Evolutionary conservation across 139 green algal genomes (phyloP).

Genomic region (Chlamydomonas sp.): DNA sequence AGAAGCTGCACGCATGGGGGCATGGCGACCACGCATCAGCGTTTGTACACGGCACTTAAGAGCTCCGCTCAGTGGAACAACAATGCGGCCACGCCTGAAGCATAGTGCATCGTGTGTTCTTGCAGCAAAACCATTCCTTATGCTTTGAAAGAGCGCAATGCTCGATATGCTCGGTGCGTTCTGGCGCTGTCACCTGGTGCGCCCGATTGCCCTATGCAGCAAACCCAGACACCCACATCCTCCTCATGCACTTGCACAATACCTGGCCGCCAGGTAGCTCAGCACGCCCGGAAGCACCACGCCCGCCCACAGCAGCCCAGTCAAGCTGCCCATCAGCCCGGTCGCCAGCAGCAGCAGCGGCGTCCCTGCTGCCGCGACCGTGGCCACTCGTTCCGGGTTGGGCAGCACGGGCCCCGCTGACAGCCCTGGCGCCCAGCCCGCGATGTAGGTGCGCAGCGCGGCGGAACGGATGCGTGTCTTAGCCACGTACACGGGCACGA

Average conservation of each 20-base stretch:
- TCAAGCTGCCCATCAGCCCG: background rate
- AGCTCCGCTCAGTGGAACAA: no score
- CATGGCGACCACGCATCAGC: no score
- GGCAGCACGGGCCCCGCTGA: slow-evolving; percentile 26
- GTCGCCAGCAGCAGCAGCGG: background rate
- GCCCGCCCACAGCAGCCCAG: background rate
- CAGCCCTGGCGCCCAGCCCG: slow-evolving; percentile 1
- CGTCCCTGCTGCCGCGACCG: background rate
- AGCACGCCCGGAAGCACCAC: background rate
- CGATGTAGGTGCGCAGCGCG: slow-evolving; percentile 26
- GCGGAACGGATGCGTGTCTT: slow-evolving; percentile 12
- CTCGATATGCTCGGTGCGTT: no score
- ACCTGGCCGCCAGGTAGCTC: slow-evolving; percentile 3
- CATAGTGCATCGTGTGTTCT: no score
- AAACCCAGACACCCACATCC: no score
- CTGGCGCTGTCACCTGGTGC: no score
- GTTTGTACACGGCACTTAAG: no score
- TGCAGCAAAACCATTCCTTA: no score
- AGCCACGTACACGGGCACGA: slow-evolving; percentile 22
- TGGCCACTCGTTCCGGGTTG: slow-evolving; percentile 9
- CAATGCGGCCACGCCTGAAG: no score
- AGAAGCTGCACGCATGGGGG: background rate
- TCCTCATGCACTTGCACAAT: no score
- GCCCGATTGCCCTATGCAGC: no score
- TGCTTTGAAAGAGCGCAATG: no score